Percentiles rank a stretch among this genome's conserved stretches.
phyloP scores from a whole-genome alignment of 2,329 filamentous ascomycete species.

The Stromatinia cepivora region DNA sequence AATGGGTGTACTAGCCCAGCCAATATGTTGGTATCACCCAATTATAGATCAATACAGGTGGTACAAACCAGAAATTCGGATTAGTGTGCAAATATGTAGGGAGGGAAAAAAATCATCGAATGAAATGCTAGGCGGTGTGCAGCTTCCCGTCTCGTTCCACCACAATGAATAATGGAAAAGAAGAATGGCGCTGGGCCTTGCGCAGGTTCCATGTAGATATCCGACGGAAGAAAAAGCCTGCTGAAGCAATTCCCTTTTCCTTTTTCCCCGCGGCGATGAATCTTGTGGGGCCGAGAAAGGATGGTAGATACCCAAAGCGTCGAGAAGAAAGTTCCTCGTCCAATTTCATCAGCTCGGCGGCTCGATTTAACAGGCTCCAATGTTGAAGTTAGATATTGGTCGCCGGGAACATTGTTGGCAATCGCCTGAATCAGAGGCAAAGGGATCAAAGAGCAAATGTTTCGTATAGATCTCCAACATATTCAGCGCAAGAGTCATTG shows the following conservation, averaged over 20 bases:
- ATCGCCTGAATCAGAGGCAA: constrained; percentile 3
- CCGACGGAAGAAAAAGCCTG: constrained; percentile 24
- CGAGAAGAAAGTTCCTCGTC: background rate
- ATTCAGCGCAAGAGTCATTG: background rate
- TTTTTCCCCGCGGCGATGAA: constrained; percentile 20
- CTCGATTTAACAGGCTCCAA: background rate
- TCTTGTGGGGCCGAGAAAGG: constrained; percentile 17
- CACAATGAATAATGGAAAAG: constrained; percentile 19
- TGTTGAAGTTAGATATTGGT: constrained; percentile 7
- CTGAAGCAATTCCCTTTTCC: constrained; percentile 20
- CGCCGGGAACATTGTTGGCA: background rate
- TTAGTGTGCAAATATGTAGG: constrained; percentile 3
- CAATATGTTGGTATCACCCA: background rate
- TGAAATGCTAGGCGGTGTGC: constrained; percentile 24
- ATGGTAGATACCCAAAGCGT: background rate
- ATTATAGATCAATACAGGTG: constrained; percentile 20
- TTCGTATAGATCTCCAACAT: background rate
- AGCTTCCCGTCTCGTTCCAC: constrained; percentile 25
- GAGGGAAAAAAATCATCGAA: constrained; percentile 1
- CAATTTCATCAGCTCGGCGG: background rate
- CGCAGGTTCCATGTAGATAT: constrained; percentile 21
- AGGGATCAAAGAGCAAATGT: background rate
- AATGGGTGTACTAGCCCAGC: constrained; percentile 21
- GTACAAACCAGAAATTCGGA: constrained; percentile 20
- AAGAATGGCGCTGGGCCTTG: constrained; percentile 15